Percentiles rank a stretch among this genome's conserved stretches.
Evolutionary conservation across 331 rosid species (phyloP).

Genomic region (Pyracantha coccinea): DNA sequence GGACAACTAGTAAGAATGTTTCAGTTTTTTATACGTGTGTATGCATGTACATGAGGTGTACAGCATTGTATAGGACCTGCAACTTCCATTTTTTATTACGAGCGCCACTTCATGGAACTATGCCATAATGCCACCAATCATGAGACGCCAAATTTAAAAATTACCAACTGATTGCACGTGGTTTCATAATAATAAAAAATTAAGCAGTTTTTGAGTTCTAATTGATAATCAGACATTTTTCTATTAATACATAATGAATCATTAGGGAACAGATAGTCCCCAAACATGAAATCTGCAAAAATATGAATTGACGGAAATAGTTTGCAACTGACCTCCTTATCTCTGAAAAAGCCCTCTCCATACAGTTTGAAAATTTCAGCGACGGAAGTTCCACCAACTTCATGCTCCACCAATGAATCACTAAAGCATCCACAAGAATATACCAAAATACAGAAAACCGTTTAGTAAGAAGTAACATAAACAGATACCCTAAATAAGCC

Average conservation of each 20-base stretch:
- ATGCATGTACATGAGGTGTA: not conserved
- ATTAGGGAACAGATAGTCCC: not conserved
- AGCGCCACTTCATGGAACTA: not conserved
- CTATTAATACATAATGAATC: not conserved
- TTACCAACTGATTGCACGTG: not conserved
- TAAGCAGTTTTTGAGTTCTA: not conserved
- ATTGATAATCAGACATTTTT: not conserved
- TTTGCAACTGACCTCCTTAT: conserved; percentile 68
- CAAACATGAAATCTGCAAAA: not conserved
- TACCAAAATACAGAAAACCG: conserved; percentile 7
- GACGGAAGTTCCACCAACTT: conserved; percentile 57
- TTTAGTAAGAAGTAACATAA: conserved; percentile 17
- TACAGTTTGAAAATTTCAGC: conserved; percentile 76
- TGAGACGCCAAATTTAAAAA: not conserved
- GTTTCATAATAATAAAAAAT: not conserved
- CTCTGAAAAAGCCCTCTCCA: conserved; percentile 82
- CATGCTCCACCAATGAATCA: conserved; percentile 72
- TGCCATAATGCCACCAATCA: not conserved
- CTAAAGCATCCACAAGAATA: conserved; percentile 37
- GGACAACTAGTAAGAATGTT: not conserved
- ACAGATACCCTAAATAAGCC: conserved; percentile 2
- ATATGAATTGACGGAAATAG: not conserved
- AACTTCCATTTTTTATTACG: not conserved
- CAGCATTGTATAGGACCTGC: not conserved
- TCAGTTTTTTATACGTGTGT: not conserved